Evolutionary conservation across 2,329 filamentous ascomycete species (phyloP).

Genomic region (Amphichorda felina): DNA sequence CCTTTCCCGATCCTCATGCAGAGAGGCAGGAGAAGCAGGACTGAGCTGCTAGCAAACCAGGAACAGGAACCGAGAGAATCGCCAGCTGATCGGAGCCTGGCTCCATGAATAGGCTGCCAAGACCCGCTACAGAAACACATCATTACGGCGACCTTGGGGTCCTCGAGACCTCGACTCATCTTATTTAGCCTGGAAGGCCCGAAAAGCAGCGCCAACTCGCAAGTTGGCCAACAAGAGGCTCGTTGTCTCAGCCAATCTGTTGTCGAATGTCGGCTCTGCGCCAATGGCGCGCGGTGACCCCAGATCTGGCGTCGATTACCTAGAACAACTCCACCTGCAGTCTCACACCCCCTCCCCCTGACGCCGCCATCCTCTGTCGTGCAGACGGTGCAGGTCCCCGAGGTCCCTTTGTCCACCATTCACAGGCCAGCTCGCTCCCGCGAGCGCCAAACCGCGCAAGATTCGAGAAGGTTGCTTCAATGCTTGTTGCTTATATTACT

Average conservation of each 20-base stretch:
- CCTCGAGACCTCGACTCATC: no score
- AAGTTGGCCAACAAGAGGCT: background rate
- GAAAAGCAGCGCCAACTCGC: conserved; percentile 1
- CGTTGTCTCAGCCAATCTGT: conserved; percentile 4
- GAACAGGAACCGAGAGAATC: no score
- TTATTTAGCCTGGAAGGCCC: conserved; percentile 5
- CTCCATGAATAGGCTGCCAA: no score
- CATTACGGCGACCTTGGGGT: no score
- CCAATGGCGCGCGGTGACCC: background rate
- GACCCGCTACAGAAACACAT: background rate
- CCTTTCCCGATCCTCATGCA: background rate
- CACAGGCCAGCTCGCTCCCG: background rate
- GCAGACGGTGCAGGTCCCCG: background rate
- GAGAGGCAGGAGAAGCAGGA: background rate
- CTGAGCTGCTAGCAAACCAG: no score
- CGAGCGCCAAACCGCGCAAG: no score
- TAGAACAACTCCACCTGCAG: no score
- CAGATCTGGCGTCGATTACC: background rate
- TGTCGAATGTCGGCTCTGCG: background rate
- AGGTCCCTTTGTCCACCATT: background rate
- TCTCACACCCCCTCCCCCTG: background rate
- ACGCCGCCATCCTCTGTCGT: background rate
- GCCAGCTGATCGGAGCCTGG: no score
- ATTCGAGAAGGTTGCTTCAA: no score
- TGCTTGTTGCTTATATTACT: no score